A percentile compares a stretch with the other conserved stretches of the same genome.
phyloP scores from a whole-genome alignment of 768 basidiomycete genomes.

The Phylloporus scabripes region DNA sequence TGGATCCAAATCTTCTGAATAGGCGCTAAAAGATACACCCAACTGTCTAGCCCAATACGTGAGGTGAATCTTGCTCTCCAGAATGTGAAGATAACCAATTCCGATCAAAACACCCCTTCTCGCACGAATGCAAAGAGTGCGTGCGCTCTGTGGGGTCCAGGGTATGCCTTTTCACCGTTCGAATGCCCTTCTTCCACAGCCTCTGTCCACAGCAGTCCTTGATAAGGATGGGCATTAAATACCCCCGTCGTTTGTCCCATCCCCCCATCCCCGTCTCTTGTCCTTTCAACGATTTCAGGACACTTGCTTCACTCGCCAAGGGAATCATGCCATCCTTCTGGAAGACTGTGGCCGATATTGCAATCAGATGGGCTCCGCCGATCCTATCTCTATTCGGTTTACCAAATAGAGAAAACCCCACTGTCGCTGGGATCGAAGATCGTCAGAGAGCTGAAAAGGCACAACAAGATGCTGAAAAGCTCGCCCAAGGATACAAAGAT shows the following conservation, averaged over 20 bases:
- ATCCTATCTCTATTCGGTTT: neutral
- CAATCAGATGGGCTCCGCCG: neutral
- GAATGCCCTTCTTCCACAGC: neutral
- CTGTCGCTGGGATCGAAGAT: slow-evolving; percentile 7
- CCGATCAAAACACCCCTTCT: neutral
- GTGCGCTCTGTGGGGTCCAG: neutral
- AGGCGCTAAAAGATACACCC: neutral
- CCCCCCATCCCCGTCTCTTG: neutral
- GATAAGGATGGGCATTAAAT: neutral
- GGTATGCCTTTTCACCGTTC: neutral
- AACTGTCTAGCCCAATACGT: neutral
- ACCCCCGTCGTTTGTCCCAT: neutral
- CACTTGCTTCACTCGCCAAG: neutral
- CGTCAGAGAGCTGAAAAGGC: slow-evolving; percentile 9
- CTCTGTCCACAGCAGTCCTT: neutral
- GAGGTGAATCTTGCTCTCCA: neutral
- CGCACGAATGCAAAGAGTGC: neutral
- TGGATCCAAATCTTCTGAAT: neutral
- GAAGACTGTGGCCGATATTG: neutral
- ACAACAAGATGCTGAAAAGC: neutral
- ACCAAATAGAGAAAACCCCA: slow-evolving; percentile 10
- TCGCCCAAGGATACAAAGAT: slow-evolving; percentile 2
- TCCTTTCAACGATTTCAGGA: neutral
- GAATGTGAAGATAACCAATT: no score
- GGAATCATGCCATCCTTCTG: neutral